These are phyloP conservation scores for Pedinophyceae sp. DNA, from an alignment of 139 green algal genomes.

Conservation along the genomic window DNA sequence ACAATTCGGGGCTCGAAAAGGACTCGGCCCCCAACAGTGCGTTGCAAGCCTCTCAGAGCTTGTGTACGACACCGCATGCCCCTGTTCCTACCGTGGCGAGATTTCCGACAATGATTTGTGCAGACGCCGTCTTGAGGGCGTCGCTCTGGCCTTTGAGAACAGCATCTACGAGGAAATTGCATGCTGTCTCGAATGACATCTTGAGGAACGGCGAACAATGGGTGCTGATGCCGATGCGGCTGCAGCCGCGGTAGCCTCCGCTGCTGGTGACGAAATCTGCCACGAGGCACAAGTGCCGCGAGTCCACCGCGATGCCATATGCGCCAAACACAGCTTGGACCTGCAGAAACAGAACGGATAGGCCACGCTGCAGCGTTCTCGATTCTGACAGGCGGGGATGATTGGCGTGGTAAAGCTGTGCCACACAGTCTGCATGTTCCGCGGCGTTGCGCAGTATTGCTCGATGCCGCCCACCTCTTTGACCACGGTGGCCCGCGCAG, in stretches of 20 bases:
- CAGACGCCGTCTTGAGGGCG: constrained; percentile 45
- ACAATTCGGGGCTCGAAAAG: too few relatives aligned
- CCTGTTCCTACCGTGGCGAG: too few relatives aligned
- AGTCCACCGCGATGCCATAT: constrained; percentile 94
- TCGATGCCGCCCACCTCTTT: constrained; percentile 33
- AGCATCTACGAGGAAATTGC: constrained; percentile 79
- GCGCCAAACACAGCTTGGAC: constrained; percentile 69
- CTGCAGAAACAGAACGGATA: constrained; percentile 6
- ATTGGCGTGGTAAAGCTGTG: background rate
- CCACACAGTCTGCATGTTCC: background rate
- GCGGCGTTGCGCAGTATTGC: background rate
- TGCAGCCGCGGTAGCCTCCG: constrained; percentile 72
- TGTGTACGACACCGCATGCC: too few relatives aligned
- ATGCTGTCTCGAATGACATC: constrained; percentile 95
- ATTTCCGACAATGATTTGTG: constrained; percentile 64
- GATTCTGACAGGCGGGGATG: background rate
- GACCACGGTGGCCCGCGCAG: constrained; percentile 71
- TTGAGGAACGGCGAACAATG: constrained; percentile 77
- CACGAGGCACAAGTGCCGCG: constrained; percentile 82
- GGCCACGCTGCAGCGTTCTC: background rate
- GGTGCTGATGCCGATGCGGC: constrained; percentile 77
- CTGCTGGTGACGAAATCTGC: constrained; percentile 87
- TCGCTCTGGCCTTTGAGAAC: constrained; percentile 57
- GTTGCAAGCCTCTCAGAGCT: too few relatives aligned
- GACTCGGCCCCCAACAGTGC: too few relatives aligned